These are phyloP conservation scores for Penicillium occitanis DNA, from an alignment of 2,329 filamentous ascomycete species.

Conservation along the genomic window DNA sequence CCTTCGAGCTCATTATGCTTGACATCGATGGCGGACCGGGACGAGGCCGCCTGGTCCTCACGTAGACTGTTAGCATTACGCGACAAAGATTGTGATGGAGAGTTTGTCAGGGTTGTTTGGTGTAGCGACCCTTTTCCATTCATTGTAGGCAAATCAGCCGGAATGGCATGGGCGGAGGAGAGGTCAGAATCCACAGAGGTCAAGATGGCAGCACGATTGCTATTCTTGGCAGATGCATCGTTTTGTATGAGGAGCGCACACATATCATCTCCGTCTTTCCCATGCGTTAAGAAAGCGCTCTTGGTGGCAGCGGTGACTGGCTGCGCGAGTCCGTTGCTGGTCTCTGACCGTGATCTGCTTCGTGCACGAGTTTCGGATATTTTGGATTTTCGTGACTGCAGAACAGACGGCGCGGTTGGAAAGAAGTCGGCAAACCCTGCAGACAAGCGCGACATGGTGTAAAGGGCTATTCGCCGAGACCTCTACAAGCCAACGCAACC, in stretches of 20 bases:
- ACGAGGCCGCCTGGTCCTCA: neutral
- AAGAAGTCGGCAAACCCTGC: conserved; percentile 86
- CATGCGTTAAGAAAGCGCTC: neutral
- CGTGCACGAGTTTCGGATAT: conserved; percentile 50
- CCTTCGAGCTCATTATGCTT: neutral
- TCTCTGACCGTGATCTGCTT: conserved; percentile 58
- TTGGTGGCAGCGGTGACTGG: conserved; percentile 21
- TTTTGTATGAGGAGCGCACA: neutral
- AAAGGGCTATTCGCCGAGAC: conserved; percentile 22
- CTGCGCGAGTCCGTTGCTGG: conserved; percentile 28
- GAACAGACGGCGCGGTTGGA: conserved; percentile 70
- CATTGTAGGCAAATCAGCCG: conserved; percentile 2
- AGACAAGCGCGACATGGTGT: conserved; percentile 75
- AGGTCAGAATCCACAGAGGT: neutral
- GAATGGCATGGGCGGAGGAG: conserved; percentile 4
- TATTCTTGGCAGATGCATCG: neutral
- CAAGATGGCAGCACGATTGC: neutral
- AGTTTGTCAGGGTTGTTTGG: neutral
- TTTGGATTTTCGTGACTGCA: conserved; percentile 50
- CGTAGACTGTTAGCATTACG: neutral
- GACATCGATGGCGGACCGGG: neutral
- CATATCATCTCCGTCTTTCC: conserved; percentile 2
- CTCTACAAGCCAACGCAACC: conserved; percentile 9
- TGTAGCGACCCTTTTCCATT: conserved; percentile 5
- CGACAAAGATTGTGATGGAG: neutral